Base-by-base conservation (phyloP, 2,329 filamentous ascomycete species). In the Sporothrix globosa region DNA sequence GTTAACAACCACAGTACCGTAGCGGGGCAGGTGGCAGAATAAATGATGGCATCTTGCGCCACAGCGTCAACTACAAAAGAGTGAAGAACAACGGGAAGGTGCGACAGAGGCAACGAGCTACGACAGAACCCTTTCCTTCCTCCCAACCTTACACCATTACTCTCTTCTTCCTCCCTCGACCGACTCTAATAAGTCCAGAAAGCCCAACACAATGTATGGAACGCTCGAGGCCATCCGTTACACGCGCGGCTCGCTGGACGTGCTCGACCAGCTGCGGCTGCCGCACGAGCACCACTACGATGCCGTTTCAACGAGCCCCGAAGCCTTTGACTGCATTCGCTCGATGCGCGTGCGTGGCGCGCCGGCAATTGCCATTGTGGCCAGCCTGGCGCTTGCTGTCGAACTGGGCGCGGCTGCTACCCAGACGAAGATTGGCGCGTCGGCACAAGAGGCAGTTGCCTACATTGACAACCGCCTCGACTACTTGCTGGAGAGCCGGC, bases 331-430 rank as follows among this genome's bases (percentile, higher is more conserved):
- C 78, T 92, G 91, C 76, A 96, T 96, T 81, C 89, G 88, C 75
- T 86, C 91, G 19, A 96, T 96, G 92, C 82, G 89, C 65, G 88
- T 90, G 7, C 88, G 92, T 76, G 92, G 92, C 53, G 96, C 96
- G 5, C 96, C 96, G 0, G 96, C 96, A 60, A 99, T 99, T 79
- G 96, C 96, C 58, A 98, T 99, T 74, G 96, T 99, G n/a, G 96
- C 96, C 27, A 92, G 92, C 24, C 86, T 99, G 46, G 90, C 92
- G 2, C 87, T 97, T 48, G 94, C 93, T 1, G 92, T 97, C 10
- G 95, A 98, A 79, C 81, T 98, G 10, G 85, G 85, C 71, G 80
- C 77, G 63, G 83, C 81, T 75, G 77, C 82, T 27, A 69, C 54
- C 19, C 50, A 56, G 61, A 10, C 27, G 2, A 60, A 58, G 14